A percentile compares a stretch with the other conserved stretches of the same genome.
Evolutionary conservation across 1,139 yeast species (phyloP).

Genomic region (Diutina pseudorugosa): DNA sequence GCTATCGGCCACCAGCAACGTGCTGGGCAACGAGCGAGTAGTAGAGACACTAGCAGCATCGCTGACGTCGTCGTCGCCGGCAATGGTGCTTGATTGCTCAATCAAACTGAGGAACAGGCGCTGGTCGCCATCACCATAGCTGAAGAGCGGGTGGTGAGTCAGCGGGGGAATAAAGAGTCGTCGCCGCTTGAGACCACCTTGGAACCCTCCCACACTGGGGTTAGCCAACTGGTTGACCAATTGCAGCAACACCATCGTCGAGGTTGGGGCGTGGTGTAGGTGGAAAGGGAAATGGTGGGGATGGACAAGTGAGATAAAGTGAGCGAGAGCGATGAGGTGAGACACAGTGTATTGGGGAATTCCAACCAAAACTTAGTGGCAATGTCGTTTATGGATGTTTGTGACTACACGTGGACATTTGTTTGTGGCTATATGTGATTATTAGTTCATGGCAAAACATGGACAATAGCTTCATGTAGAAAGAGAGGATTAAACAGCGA

Average conservation of each 20-base stretch:
- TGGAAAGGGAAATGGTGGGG: background rate
- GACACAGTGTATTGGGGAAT: no score
- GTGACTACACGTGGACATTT: no score
- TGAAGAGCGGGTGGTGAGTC: conserved; percentile 53
- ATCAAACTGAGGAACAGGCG: conserved; percentile 45
- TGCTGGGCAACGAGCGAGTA: conserved; percentile 53
- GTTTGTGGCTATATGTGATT: no score
- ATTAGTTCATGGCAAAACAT: no score
- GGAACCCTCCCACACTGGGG: conserved; percentile 14
- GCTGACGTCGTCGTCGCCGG: conserved; percentile 29
- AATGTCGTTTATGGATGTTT: no score
- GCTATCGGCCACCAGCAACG: conserved; percentile 36
- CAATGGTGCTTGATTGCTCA: conserved; percentile 26
- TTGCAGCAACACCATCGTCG: conserved; percentile 28
- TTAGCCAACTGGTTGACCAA: conserved; percentile 31
- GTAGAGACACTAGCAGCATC: conserved; percentile 43
- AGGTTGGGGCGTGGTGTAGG: background rate
- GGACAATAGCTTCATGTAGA: no score
- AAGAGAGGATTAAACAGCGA: no score
- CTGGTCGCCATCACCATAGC: conserved; percentile 52
- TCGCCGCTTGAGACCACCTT: conserved; percentile 28
- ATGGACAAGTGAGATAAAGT: no score
- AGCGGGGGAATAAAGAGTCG: conserved; percentile 59
- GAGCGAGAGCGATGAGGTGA: no score
- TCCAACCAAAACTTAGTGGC: no score